Evolutionary conservation across 352 stramenopile genomes (phyloP), one percentile per base, ranked within the genome.

Genomic region (Phytophthora multivora): DNA sequence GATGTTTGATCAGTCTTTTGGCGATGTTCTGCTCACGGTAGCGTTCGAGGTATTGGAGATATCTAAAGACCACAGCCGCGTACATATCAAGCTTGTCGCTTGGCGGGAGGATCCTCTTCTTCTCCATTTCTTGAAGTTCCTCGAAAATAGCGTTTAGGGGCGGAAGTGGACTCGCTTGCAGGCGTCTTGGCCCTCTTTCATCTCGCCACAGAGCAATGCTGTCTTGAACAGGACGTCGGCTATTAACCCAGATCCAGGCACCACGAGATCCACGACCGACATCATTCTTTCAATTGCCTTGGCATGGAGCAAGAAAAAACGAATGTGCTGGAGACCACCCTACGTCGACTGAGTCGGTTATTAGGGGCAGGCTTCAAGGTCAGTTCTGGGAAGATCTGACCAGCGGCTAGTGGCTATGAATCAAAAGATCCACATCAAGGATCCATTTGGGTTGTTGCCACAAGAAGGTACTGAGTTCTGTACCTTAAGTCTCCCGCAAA

Each of bases 111-210:
- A 16, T 16, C 2, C 15, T 35, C 15, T 46, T 59, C 25, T 36
- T 18, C 6, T 50, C 57, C 57, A 65, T 65, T 25, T 46, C 21
- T 39, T 39, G 10, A 7, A 63, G 46, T 13, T 48, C 43, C 13
- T 31, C 48, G 7, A 50, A 53, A 19, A 57, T 43, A 11, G 42
- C 45, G 7, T 42, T 52, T 10, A 65, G 31, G 4, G 31, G 4
- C 48, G 57, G 1, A 38, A 18, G 10, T 52, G 21, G 2, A 59
- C 23, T 2, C 33, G 23, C 13, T 36, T 45, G 31, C 57, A 65
- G 0, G 23, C 13, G 12, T 59, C 36, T 33, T 58, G 46, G 12
- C 16, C 51, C 33, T 73, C 58, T 30, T 57, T 65, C 48, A 65
- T 65, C 23, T 69, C 30, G 13, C 36, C 11, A 15, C 59, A 61